Percentiles rank a stretch among this genome's conserved stretches.
Conservation (phyloP, 257 asterid species). For the Ehretia macrophylla region DNA sequence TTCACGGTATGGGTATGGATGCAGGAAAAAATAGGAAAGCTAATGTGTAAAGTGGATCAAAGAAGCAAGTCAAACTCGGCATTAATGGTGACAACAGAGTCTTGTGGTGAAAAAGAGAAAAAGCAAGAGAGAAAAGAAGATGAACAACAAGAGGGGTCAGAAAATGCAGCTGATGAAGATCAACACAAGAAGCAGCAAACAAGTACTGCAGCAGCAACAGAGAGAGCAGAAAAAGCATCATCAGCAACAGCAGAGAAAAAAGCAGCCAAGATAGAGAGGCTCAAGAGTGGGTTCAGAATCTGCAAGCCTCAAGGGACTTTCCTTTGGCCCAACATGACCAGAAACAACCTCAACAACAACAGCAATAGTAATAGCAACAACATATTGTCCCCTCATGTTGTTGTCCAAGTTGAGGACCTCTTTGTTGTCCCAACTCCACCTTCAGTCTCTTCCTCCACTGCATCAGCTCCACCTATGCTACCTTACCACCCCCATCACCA, state of each 20-base stretch:
- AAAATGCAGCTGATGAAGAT: constrained; percentile 20
- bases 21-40: constrained; percentile 55
- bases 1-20: constrained; percentile 9
- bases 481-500: constrained; percentile 24
- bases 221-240: constrained; percentile 7
- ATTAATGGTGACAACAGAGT: constrained; percentile 40
- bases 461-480: constrained; percentile 45
- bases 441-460: constrained; percentile 66
- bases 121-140: constrained; percentile 15
- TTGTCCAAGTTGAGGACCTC: constrained; percentile 65
- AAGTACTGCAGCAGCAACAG: constrained; percentile 13
- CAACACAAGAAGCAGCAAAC: constrained; percentile 17
- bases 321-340: constrained; percentile 92
- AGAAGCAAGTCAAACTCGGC: constrained; percentile 28
- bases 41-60: constrained; percentile 28
- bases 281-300: constrained; percentile 95
- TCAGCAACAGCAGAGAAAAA: constrained; percentile 47
- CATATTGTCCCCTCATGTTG: constrained; percentile 32
- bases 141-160: constrained; percentile 31
- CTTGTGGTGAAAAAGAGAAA: constrained; percentile 27
- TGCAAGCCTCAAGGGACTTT: constrained; percentile 97
- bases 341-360: constrained; percentile 25
- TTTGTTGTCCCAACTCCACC: constrained; percentile 76
- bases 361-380: constrained; percentile 9
- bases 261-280: constrained; percentile 85